Evolutionary conservation across 345 rosid genomes (phyloP).

Genomic region (Linum tenue): DNA sequence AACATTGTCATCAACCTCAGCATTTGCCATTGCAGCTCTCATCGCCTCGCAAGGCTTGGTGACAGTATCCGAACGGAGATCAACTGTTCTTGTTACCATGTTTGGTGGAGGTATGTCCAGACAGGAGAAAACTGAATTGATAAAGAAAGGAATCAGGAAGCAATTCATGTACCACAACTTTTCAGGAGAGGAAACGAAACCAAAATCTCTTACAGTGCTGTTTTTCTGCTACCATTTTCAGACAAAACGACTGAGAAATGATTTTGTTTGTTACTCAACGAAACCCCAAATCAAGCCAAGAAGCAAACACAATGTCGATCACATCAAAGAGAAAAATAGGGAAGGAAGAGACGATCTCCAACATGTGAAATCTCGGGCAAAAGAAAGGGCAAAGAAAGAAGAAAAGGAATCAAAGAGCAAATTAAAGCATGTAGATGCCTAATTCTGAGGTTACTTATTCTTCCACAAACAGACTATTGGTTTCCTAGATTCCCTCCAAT

Average conservation of each 20-base stretch:
- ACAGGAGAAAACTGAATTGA: neutral
- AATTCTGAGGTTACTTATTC: neutral
- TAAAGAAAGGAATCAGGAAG: neutral
- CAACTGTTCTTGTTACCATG: slow-evolving; percentile 64
- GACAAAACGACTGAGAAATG: neutral
- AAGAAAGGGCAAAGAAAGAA: neutral
- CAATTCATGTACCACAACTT: neutral
- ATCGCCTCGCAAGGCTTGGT: slow-evolving; percentile 79
- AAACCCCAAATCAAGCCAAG: neutral
- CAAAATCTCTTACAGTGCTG: slow-evolving; percentile 12
- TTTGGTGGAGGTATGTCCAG: slow-evolving; percentile 21
- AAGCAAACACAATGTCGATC: neutral
- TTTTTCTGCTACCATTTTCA: slow-evolving; percentile 23
- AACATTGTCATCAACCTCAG: slow-evolving; percentile 92
- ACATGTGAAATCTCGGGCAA: neutral
- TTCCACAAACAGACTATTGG: no score
- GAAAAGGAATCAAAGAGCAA: neutral
- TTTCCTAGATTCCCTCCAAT: neutral
- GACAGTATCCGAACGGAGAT: slow-evolving; percentile 91
- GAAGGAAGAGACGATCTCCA: neutral
- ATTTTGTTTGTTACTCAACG: neutral
- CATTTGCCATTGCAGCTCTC: slow-evolving; percentile 83
- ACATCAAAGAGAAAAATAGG: neutral
- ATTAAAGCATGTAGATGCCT: slow-evolving; percentile 1
- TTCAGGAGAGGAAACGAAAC: slow-evolving; percentile 4